These are phyloP conservation scores for Vigna mungo DNA, from an alignment of 306 rosid species.

Conservation along the genomic window DNA sequence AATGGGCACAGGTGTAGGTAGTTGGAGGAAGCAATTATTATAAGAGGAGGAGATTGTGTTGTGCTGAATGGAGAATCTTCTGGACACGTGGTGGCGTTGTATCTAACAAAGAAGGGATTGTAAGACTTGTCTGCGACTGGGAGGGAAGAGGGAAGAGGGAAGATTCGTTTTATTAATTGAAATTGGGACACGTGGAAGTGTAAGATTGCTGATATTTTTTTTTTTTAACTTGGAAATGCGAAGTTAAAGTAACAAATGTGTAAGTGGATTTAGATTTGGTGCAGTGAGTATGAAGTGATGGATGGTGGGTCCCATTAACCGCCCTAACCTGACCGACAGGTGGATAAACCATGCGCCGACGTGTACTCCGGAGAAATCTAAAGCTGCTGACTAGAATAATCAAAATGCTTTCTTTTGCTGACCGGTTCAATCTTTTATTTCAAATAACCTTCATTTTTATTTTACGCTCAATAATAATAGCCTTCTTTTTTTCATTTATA, in stretches of 20 bases:
- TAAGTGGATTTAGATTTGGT: slow-evolving; percentile 1
- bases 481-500: too few relatives aligned
- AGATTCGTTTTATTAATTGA: not conserved
- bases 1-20: not conserved
- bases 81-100: slow-evolving; percentile 49
- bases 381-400: too few relatives aligned
- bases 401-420: too few relatives aligned
- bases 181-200: slow-evolving; percentile 48
- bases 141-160: not conserved
- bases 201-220: not conserved
- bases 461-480: too few relatives aligned
- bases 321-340: slow-evolving; percentile 55
- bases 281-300: slow-evolving; percentile 9
- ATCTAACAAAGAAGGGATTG: not conserved
- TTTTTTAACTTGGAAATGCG: too few relatives aligned
- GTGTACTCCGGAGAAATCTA: too few relatives aligned
- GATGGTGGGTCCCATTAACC: slow-evolving; percentile 48
- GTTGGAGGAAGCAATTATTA: slow-evolving; percentile 20
- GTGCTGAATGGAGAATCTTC: not conserved
- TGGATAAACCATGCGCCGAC: slow-evolving; percentile 45
- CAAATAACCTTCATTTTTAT: too few relatives aligned
- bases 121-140: slow-evolving; percentile 33
- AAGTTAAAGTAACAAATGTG: not conserved
- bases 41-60: not conserved
- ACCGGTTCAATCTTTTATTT: too few relatives aligned